phyloP scores from a whole-genome alignment of 495 filamentous ascomycete genomes.

The Apodospora peruviana region DNA sequence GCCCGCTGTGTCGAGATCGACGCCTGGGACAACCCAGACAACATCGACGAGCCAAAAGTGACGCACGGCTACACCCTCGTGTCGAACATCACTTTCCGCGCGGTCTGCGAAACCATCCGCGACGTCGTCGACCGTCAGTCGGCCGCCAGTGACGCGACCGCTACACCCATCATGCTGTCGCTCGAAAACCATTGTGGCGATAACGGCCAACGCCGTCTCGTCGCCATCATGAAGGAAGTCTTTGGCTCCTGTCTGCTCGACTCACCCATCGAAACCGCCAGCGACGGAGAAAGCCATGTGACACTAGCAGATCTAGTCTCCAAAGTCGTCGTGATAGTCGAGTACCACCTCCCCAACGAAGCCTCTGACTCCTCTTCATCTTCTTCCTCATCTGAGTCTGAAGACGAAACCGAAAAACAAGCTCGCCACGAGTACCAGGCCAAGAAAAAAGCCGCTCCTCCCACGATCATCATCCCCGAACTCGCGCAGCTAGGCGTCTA shows the following conservation, averaged over 20 bases:
- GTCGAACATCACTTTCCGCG: constrained; percentile 48
- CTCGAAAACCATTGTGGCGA: constrained; percentile 49
- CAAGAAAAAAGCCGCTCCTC: constrained; percentile 30
- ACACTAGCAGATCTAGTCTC: constrained; percentile 40
- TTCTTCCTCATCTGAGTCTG: constrained; percentile 8
- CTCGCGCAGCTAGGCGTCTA: constrained; percentile 51
- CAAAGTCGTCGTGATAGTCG: constrained; percentile 51
- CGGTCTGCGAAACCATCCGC: constrained; percentile 47
- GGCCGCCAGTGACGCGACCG: constrained; percentile 14
- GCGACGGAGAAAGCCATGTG: constrained; percentile 39
- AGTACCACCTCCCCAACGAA: constrained; percentile 48
- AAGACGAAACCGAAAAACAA: constrained; percentile 26
- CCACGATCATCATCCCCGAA: constrained; percentile 43
- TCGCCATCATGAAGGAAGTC: constrained; percentile 50
- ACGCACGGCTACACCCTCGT: constrained; percentile 53
- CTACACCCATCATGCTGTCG: constrained; percentile 47
- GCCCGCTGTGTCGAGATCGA: constrained; percentile 55
- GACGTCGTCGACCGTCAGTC: constrained; percentile 43
- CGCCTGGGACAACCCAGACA: constrained; percentile 48
- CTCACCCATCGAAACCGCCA: constrained; percentile 37
- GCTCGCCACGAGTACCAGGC: constrained; percentile 35
- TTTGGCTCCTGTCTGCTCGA: constrained; percentile 45
- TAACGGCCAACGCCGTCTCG: constrained; percentile 42
- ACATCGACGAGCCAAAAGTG: constrained; percentile 47
- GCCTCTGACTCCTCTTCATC: constrained; percentile 19